Evolutionary conservation across 306 rosid species (phyloP), one percentile per base, ranked within the genome.

Genomic region (Corylus avellana): DNA sequence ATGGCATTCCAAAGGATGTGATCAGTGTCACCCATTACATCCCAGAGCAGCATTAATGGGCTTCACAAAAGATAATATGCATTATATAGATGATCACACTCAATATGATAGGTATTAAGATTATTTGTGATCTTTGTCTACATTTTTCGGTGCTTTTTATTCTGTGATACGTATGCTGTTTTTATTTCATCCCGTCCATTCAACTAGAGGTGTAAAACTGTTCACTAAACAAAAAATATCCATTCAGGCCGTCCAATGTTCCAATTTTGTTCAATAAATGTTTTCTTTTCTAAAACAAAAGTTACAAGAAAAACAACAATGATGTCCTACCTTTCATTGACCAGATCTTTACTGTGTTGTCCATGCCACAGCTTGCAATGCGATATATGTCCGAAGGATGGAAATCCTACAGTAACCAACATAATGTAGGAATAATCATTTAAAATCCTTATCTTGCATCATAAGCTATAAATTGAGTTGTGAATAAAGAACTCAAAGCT

Each of bases 341-440:
- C 99, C 98, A 95, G 67, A 95, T 95, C 92, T 95, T 95, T 47
- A 95, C 96, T 4, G 98, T 89, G 84, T 89, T 95, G 87, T 95
- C 99, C 99, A 95, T 95, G 53, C 99, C 99, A 84, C 99, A 95
- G 84, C 97, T 95, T 49, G 92, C 93, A 79, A 95, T 89, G 50
- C 91, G 89, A 84, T 78, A 91, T 55, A 86, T 89, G 87, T 95
- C 99, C 4, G 97, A 91, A 44, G 98, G 97, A 83, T 93, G 98
- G 74, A 95, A 95, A 82, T 95, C 99, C 99, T 93, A 37, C 14
- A 73, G 73, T 67, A 80, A 75, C 63, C 59, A 84, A 81, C 35
- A 82, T 3, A 64, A 51, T 48, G 75, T 87, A 55, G 73, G 74
- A 49, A 32, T 5, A 62, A 70, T 73, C 57, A 39, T 48, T 75